Percentiles rank a stretch among this genome's conserved stretches.
Evolutionary conservation across 371 early-diverging fungal species (phyloP).

Genomic region (Blastocladiella emersonii): DNA sequence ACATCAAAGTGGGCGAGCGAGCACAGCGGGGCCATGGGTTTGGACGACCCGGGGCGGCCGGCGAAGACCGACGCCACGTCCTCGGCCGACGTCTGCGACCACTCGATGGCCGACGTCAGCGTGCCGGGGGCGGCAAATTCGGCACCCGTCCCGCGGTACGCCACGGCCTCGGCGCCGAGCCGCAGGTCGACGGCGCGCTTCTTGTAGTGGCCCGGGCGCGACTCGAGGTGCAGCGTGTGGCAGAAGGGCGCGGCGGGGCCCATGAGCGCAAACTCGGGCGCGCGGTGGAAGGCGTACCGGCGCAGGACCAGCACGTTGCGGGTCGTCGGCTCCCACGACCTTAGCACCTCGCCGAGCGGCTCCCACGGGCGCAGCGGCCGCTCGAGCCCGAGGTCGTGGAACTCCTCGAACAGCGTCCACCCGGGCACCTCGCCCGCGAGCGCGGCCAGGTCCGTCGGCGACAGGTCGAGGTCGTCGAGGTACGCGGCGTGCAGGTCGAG

Average conservation of each 20-base stretch:
- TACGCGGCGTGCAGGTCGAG: slow-evolving; percentile 6
- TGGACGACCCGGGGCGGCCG: neutral
- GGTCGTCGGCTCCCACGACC: slow-evolving; percentile 58
- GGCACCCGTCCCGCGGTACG: neutral
- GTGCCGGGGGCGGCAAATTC: neutral
- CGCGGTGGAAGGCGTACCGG: slow-evolving; percentile 37
- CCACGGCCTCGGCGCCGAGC: neutral
- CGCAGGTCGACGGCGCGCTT: slow-evolving; percentile 45
- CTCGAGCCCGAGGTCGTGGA: slow-evolving; percentile 64
- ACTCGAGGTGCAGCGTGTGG: slow-evolving; percentile 52
- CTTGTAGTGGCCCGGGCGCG: slow-evolving; percentile 61
- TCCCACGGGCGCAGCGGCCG: slow-evolving; percentile 83
- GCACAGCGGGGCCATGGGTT: neutral
- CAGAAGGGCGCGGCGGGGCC: slow-evolving; percentile 20
- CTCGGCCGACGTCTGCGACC: neutral
- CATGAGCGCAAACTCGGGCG: slow-evolving; percentile 8
- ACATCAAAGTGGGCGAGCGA: slow-evolving; percentile 24
- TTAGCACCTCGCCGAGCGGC: slow-evolving; percentile 56
- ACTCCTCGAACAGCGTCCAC: slow-evolving; percentile 82
- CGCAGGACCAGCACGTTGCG: slow-evolving; percentile 57
- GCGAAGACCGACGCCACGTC: neutral
- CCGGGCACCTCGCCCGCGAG: slow-evolving; percentile 12
- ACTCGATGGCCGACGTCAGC: neutral
- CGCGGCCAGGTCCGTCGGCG: neutral
- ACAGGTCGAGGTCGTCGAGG: neutral